Evolutionary conservation across 2,329 filamentous ascomycete genomes (phyloP), one percentile per base, ranked within the genome.

Genomic region (Sporothrix curviconia): DNA sequence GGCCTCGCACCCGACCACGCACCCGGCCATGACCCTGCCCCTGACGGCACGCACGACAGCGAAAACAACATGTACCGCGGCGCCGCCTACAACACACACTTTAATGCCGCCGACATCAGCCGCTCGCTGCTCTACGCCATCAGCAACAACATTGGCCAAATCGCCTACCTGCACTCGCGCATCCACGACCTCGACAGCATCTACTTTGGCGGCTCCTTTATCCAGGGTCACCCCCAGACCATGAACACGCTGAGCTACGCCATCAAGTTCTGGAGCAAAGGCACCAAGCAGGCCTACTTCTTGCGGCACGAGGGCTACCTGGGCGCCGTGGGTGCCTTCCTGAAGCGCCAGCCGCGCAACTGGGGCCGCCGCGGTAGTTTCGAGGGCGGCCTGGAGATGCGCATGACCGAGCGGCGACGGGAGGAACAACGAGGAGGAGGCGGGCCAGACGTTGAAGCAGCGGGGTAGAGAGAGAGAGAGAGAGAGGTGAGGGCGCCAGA

Each of bases 221-320:
- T 99, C 68, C 86, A 94, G 42, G 94, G 94, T 40, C 94, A 99
- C 71, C 85, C 89, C 15, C 94, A 97, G 74, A 99, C 94, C 12
- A 99, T 99, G 83, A 95, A 97, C 72, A 97, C 94, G 0, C 78
- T 99, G 9, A 92, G 88, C 56, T 99, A 96, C 68, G 94, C 92
- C 68, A 96, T 99, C 74, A 90, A 90, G 65, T 99, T 97, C 74
- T 99, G 94, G 94, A 70, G 88, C 64, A 90, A 94, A 68, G 92
- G 92, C 42, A 80, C 85, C 67, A 96, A 96, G 72, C 90, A 96
- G 72, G 94, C 94, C 0, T 97, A 96, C 70, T 99, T 99, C 71
- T 71, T 99, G 59, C 81, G 94, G 6, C 94, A 99, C 67, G 94
- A 99, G 72, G 94, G 94, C 25, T 99, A 97, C 69, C 81, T 99